Percentiles rank a stretch among this genome's conserved stretches.
These are phyloP conservation scores for Xanthoconium stramineum DNA, from an alignment of 768 basidiomycete genomes.

Conservation along the genomic window DNA sequence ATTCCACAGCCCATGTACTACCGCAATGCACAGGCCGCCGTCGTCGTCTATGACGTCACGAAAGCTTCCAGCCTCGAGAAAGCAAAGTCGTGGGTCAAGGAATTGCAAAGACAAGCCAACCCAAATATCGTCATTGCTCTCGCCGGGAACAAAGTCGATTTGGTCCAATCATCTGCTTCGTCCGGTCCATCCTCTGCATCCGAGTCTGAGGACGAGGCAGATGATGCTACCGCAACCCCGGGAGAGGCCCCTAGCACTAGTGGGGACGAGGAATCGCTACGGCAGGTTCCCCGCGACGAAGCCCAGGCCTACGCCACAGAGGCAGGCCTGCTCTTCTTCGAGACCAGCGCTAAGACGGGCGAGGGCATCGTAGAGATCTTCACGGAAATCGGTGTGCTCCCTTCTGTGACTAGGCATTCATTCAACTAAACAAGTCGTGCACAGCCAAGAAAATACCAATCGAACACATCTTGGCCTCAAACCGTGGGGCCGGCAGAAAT, in stretches of 20 bases:
- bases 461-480: constrained; percentile 88
- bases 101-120: constrained; percentile 97
- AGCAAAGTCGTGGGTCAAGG: constrained; percentile 99
- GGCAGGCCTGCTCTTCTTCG: constrained; percentile 92
- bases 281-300: constrained; percentile 93
- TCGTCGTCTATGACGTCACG: constrained; percentile 97
- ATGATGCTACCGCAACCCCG: constrained; percentile 88
- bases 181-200: constrained; percentile 47
- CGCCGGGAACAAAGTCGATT: constrained; percentile 95
- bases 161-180: constrained; percentile 66
- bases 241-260: constrained; percentile 58
- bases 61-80: constrained; percentile 95
- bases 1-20: constrained; percentile 89
- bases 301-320: constrained; percentile 96
- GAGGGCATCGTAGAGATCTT: constrained; percentile 95
- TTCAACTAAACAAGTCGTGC: background rate
- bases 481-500: constrained; percentile 62
- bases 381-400: constrained; percentile 86
- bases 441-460: constrained; percentile 86
- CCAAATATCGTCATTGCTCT: constrained; percentile 99
- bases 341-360: constrained; percentile 96
- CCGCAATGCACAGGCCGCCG: constrained; percentile 95
- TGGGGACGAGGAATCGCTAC: constrained; percentile 62
- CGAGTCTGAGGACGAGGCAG: constrained; percentile 85
- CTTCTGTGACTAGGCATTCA: background rate